These are phyloP conservation scores for Setaria viridis DNA, from an alignment of 202 grass and related monocot genomes.

Conservation along the genomic window DNA sequence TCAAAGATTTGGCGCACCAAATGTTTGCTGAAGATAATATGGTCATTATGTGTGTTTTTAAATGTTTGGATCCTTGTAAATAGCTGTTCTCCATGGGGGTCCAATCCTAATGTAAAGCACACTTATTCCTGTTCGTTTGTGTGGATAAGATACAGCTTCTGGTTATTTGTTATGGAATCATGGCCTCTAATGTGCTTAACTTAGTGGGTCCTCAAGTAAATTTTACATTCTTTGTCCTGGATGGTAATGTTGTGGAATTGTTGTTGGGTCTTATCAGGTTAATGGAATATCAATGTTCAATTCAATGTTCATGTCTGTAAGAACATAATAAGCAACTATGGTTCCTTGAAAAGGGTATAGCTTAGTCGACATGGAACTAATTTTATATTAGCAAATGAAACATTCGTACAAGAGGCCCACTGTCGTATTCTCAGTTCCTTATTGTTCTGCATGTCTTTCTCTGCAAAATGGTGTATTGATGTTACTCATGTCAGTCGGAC, in stretches of 20 bases:
- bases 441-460: neutral
- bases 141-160: slow-evolving; percentile 48
- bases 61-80: slow-evolving; percentile 46
- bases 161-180: slow-evolving; percentile 34
- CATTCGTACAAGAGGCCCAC: neutral
- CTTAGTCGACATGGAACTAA: neutral
- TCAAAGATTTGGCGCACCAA: neutral
- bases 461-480: neutral
- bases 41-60: slow-evolving; percentile 24
- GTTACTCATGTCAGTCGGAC: neutral
- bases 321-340: neutral
- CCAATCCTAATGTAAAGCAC: slow-evolving; percentile 46
- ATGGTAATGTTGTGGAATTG: neutral
- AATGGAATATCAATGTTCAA: neutral
- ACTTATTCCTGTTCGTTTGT: slow-evolving; percentile 34
- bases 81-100: slow-evolving; percentile 38
- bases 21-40: slow-evolving; percentile 14
- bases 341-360: neutral
- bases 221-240: neutral
- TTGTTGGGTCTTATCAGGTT: neutral
- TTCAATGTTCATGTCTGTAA: neutral
- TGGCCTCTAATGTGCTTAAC: slow-evolving; percentile 27
- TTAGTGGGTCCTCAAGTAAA: neutral
- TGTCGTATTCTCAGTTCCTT: neutral
- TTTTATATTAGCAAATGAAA: neutral